Conservation (phyloP, 768 basidiomycete genomes). For the Sporobolomyces roseus region DNA sequence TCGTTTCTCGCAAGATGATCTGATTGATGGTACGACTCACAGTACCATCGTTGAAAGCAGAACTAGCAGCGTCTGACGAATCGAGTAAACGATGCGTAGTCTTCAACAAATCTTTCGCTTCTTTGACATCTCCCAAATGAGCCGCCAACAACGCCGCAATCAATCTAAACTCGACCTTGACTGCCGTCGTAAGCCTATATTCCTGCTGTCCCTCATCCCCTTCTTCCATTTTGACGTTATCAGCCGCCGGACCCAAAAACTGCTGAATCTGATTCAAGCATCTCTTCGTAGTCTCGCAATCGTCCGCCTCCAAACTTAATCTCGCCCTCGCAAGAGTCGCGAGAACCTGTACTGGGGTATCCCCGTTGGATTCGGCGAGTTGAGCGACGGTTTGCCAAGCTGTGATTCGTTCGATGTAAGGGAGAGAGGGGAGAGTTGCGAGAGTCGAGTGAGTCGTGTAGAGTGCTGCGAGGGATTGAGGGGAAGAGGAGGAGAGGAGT, state of each 20-base stretch:
- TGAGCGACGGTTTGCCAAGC: conserved; percentile 11
- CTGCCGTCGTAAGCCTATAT: neutral
- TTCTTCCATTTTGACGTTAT: neutral
- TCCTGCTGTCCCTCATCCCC: neutral
- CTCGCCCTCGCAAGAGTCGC: neutral
- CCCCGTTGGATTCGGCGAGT: neutral
- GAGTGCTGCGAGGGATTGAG: neutral
- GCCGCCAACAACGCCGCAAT: conserved; percentile 12
- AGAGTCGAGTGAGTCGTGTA: conserved; percentile 23
- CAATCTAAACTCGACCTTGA: conserved; percentile 11
- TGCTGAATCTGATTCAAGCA: neutral
- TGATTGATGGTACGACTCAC: neutral
- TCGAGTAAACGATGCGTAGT: conserved; percentile 20
- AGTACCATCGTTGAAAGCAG: neutral
- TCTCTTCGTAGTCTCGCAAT: neutral
- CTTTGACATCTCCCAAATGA: conserved; percentile 18
- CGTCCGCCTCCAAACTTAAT: neutral
- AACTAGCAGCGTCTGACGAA: neutral
- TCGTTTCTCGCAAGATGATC: too few relatives aligned
- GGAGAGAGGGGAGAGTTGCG: neutral
- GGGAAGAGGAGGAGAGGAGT: neutral
- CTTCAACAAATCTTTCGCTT: conserved; percentile 17
- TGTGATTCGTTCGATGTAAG: conserved; percentile 1
- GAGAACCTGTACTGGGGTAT: neutral
- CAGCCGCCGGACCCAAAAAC: neutral